phyloP scores from a whole-genome alignment of 2,329 filamentous ascomycete genomes.

The Cryphonectria naterciae region DNA sequence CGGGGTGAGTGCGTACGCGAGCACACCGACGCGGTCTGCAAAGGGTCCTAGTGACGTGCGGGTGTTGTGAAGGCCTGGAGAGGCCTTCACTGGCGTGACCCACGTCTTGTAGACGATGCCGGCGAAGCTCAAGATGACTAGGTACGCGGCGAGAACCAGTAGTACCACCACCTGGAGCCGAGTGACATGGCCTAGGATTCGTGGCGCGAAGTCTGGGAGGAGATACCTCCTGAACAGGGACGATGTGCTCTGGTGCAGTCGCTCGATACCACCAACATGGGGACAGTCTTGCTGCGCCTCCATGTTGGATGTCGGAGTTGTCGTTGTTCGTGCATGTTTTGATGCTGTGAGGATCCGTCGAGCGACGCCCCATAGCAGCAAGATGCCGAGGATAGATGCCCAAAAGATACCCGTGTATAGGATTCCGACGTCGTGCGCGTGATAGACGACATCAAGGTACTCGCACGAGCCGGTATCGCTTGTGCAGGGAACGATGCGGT shows the following conservation, averaged over 20 bases:
- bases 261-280: constrained; percentile 17
- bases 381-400: constrained; percentile 48
- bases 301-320: neutral
- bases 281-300: neutral
- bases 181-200: constrained; percentile 69
- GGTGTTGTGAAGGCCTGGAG: constrained; percentile 62
- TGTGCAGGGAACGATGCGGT: constrained; percentile 49
- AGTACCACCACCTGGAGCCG: constrained; percentile 69
- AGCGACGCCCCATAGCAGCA: constrained; percentile 48
- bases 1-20: constrained; percentile 76
- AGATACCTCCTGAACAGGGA: constrained; percentile 52
- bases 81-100: constrained; percentile 68
- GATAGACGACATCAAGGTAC: constrained; percentile 57
- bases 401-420: constrained; percentile 56
- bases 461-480: constrained; percentile 52
- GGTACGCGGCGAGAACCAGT: constrained; percentile 60
- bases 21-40: constrained; percentile 68
- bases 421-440: constrained; percentile 53
- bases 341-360: constrained; percentile 31
- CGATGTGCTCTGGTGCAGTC: constrained; percentile 27
- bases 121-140: constrained; percentile 70
- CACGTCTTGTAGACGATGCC: constrained; percentile 71
- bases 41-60: constrained; percentile 69
- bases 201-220: constrained; percentile 61
- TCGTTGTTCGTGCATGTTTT: neutral